A percentile compares a stretch with the other conserved stretches of the same genome.
Evolutionary conservation across 306 rosid genomes (phyloP).

Genomic region (Prunus mongolica): DNA sequence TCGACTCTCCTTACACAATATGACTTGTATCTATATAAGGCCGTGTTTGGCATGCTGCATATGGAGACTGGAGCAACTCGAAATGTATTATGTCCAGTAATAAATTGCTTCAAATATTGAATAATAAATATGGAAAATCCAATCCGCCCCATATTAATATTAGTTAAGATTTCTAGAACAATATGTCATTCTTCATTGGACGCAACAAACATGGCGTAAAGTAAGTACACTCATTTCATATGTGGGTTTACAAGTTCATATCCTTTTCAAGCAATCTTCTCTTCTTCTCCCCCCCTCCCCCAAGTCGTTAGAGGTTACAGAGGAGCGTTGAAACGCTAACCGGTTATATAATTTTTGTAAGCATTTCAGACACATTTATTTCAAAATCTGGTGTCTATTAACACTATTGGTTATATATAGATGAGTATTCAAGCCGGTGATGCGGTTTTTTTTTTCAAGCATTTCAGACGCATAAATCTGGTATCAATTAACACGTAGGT

Average conservation of each 20-base stretch:
- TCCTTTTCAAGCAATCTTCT: background rate
- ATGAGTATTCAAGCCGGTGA: no score
- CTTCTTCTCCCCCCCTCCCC: no score
- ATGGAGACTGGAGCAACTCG: background rate
- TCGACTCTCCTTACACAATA: no score
- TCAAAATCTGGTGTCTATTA: background rate
- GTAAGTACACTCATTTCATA: background rate
- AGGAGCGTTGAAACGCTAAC: no score
- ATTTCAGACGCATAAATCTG: background rate
- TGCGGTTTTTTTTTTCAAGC: no score
- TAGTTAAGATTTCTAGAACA: background rate
- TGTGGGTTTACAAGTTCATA: background rate
- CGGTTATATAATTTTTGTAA: background rate
- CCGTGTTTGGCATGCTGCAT: background rate
- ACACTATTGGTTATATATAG: background rate
- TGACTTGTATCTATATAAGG: background rate
- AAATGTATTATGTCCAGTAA: background rate
- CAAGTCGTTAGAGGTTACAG: no score
- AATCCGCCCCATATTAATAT: background rate
- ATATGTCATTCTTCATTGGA: background rate
- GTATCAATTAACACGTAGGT: background rate
- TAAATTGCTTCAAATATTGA: background rate
- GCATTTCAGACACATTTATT: background rate
- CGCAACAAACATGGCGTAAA: conserved; percentile 7
- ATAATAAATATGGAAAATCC: no score